Evolutionary conservation across 371 early-diverging fungal genomes (phyloP).

Genomic region (Haplosporangium sp.): DNA sequence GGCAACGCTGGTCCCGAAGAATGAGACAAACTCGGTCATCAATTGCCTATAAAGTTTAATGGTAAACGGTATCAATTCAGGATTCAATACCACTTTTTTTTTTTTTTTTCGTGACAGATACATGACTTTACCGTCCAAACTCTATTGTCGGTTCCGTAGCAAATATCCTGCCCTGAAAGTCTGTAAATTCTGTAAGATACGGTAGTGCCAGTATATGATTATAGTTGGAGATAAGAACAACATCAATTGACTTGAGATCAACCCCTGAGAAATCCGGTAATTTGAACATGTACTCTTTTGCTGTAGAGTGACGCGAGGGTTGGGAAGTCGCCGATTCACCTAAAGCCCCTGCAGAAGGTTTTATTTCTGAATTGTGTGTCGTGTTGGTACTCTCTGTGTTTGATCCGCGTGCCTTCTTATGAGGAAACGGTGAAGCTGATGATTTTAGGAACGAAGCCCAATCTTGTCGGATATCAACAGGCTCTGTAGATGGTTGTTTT

Average conservation of each 20-base stretch:
- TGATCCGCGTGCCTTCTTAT: slow-evolving; percentile 31
- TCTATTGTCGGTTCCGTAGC: slow-evolving; percentile 87
- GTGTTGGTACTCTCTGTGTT: background rate
- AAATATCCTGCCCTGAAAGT: slow-evolving; percentile 83
- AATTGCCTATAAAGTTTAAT: slow-evolving; percentile 54
- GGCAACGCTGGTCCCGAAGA: slow-evolving; percentile 60
- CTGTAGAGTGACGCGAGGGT: slow-evolving; percentile 1
- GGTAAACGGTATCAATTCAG: background rate
- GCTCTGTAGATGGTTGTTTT: slow-evolving; percentile 3
- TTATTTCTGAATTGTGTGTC: background rate
- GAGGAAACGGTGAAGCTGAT: slow-evolving; percentile 17
- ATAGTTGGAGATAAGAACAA: slow-evolving; percentile 81
- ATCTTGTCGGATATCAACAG: slow-evolving; percentile 41
- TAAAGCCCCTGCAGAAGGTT: background rate
- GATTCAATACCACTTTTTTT: background rate
- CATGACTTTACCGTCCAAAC: slow-evolving; percentile 69
- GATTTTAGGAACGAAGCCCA: slow-evolving; percentile 52
- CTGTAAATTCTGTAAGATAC: slow-evolving; percentile 85
- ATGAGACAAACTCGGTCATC: slow-evolving; percentile 75
- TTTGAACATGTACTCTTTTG: slow-evolving; percentile 61
- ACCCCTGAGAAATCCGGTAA: slow-evolving; percentile 65
- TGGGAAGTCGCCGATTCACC: background rate
- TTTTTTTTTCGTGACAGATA: background rate
- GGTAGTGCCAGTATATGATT: slow-evolving; percentile 84
- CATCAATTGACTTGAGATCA: slow-evolving; percentile 73